phyloP scores from a whole-genome alignment of 176 grass and related monocot species.

The Saccharum officinarum region DNA sequence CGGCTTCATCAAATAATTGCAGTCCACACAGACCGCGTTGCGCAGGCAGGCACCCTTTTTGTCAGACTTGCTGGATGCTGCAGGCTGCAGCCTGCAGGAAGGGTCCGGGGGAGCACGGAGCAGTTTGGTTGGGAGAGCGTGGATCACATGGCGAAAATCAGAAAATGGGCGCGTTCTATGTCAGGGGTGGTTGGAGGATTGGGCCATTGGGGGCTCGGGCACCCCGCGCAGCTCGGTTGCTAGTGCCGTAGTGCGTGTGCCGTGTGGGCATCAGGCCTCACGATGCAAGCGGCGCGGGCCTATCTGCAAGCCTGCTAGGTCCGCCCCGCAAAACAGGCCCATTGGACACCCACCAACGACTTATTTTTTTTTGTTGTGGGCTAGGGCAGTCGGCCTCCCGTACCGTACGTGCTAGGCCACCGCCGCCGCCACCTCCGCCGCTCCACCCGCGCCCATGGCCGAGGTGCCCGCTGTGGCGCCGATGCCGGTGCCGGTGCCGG shows the following conservation, averaged over 20 bases:
- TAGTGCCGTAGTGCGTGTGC: neutral
- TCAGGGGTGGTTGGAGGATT: neutral
- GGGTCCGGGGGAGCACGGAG: neutral
- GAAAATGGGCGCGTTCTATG: neutral
- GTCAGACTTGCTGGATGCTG: neutral
- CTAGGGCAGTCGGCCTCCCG: too few relatives aligned
- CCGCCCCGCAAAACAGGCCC: too few relatives aligned
- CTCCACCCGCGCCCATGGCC: too few relatives aligned
- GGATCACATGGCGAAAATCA: conserved; percentile 38
- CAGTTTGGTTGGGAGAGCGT: conserved; percentile 6
- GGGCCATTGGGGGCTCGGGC: neutral
- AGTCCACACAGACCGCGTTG: neutral
- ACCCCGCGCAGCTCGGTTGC: neutral
- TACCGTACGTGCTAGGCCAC: too few relatives aligned
- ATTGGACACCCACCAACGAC: too few relatives aligned
- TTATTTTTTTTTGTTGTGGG: too few relatives aligned
- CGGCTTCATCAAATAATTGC: neutral
- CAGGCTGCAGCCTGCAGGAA: neutral
- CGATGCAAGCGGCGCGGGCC: too few relatives aligned
- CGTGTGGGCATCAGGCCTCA: neutral
- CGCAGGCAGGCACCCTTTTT: neutral
- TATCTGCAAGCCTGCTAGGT: too few relatives aligned
- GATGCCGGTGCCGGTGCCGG: too few relatives aligned
- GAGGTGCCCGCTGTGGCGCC: too few relatives aligned
- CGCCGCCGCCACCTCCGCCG: too few relatives aligned